Evolutionary conservation across 179 eudicot genomes (phyloP), one percentile per base, ranked within the genome.

Genomic region (Sideroxylon spinosum): DNA sequence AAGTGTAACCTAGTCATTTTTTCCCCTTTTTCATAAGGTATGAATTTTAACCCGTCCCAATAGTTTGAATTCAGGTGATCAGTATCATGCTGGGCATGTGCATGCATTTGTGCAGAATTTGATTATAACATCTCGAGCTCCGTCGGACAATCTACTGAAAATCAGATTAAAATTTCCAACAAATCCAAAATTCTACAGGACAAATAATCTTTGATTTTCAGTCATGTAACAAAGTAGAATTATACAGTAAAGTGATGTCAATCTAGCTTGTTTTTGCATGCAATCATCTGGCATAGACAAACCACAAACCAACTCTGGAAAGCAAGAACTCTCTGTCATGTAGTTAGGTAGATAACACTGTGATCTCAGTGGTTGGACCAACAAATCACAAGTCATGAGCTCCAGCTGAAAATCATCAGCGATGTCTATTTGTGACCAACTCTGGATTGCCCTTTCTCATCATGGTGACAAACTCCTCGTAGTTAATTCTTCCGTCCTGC

Each of bases 361-460:
- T 52, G 61, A 71, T 52, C 49, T 50, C 64, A 52, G 32, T 25
- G 12, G 23, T 16, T 1, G 19, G 25, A 73, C 9, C 8, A 0
- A 26, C 25, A 11, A 3, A 4, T 12, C 63, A 65, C 61, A 76
- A 65, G 49, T 52, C n/a, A 65, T n/a, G 32, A 62, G 32, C 70
- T 63, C 44, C n/a, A 28, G n/a, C 26, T 29, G 71, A 61, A 60
- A 37, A 81, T 80, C 78, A 93, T 85, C 93, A 86, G 66, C 90
- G 88, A 14, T 95, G 89, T 80, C 95, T 92, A 61, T 81, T 83
- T 26, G 86, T 74, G 53, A 76, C 86, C 79, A 92, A 49, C 64
- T 92, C 97, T 61, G 98, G 97, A 85, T 81, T 88, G 77, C 98
- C 98, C 84, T 93, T 90, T 84, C 90, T 91, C 98, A 93, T 93